Evolutionary conservation across 1,284 basidiomycete species (phyloP).

Genomic region (Phylloboletellus chloephorus): DNA sequence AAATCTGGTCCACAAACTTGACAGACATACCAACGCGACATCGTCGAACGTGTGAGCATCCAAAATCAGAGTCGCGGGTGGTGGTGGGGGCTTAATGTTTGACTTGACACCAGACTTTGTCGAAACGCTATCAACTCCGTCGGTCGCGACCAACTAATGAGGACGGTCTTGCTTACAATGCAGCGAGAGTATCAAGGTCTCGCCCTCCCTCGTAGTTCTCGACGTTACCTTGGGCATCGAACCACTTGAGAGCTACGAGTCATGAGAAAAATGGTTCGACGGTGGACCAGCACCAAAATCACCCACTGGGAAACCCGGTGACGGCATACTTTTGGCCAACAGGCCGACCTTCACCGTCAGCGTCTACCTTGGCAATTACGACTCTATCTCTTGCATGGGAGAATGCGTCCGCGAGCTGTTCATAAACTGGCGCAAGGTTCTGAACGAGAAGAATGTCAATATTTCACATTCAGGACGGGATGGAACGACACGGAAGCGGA

Average conservation of each 20-base stretch:
- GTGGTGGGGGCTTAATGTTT: constrained; percentile 79
- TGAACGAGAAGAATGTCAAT: constrained; percentile 22
- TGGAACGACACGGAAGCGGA: neutral
- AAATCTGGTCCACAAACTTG: neutral
- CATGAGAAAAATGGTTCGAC: neutral
- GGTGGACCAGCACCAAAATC: too few relatives aligned
- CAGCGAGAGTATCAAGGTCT: constrained; percentile 72
- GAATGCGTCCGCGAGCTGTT: constrained; percentile 86
- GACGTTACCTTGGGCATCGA: constrained; percentile 60
- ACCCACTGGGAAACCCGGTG: constrained; percentile 81
- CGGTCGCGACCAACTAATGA: neutral
- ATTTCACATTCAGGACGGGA: constrained; percentile 12
- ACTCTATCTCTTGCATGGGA: constrained; percentile 75
- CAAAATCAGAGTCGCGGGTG: constrained; percentile 66
- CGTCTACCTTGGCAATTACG: constrained; percentile 88
- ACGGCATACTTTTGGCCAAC: constrained; percentile 74
- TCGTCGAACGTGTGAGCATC: constrained; percentile 72
- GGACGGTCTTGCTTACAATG: constrained; percentile 52
- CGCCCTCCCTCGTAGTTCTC: constrained; percentile 76
- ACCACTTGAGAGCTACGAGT: constrained; percentile 84
- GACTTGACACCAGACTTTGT: constrained; percentile 77
- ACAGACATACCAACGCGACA: constrained; percentile 57
- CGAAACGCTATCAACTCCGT: constrained; percentile 51
- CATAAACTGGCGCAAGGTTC: constrained; percentile 85
- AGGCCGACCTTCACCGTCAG: constrained; percentile 77